Base-by-base conservation (phyloP, 208 protist species). In the Blastocrithidia nonstop region DNA sequence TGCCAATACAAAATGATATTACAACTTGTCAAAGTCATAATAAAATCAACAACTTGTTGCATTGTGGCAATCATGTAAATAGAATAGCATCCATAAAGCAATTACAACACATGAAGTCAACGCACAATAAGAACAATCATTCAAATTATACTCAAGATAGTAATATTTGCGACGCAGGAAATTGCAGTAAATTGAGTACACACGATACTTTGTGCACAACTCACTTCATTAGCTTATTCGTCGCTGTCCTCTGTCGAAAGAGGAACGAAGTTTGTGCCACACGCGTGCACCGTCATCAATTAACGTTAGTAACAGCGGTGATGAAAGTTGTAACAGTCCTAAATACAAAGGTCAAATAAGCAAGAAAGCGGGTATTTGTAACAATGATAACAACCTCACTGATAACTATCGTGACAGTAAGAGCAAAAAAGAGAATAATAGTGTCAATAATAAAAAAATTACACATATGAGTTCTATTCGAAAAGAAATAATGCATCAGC, bases 161-260 rank as follows among this genome's bases (percentile, higher is more conserved):
- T n/a, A n/a, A n/a, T n/a, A n/a, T n/a, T n/a, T n/a, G n/a, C n/a
- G n/a, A n/a, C n/a, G n/a, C n/a, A n/a, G n/a, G n/a, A n/a, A n/a
- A n/a, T n/a, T n/a, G n/a, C n/a, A n/a, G n/a, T n/a, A n/a, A n/a
- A n/a, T n/a, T n/a, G 65, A 69, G 45, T 81, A 79, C 52, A 42
- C 42, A 8, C 57, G 59, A 23, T 82, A 72, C 60, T 84, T 84
- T 54, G 70, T 57, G 1, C 76, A 68, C 44, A 44, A 59, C 22
- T 82, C 78, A 7, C 52, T 88, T n/a, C 53, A 65, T 43, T 73
- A 88, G 38, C 56, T 83, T 16, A 57, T 88, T 13, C 66, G 71
- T 2, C 65, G 71, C 45, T 84, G 73, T 48, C 72, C 63, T 16
- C 51, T 84, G 17, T 67, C 66, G 21, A 38, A 60, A 4, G 67